Evolutionary conservation across 2,329 filamentous ascomycete species (phyloP), one percentile per base, ranked within the genome.

Genomic region (Exophiala spinifera): DNA sequence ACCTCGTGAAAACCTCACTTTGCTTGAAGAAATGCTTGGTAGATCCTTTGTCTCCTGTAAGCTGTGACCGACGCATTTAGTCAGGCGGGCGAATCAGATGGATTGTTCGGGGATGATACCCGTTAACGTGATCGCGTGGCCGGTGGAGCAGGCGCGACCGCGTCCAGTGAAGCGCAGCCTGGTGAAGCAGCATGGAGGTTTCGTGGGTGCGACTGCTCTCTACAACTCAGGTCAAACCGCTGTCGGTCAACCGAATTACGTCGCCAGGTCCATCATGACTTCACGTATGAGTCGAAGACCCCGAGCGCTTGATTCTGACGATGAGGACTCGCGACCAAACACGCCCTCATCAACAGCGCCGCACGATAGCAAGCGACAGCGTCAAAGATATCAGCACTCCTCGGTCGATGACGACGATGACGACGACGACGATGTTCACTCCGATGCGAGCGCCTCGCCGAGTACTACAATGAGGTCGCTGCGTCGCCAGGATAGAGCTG

Each of bases 281-380:
- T 33, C 53, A 19, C 43, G 44, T 23, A 17, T 47, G 14, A 25
- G 21, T 43, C 60, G 64, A 34, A 56, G 64, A 3, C 49, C 57
- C 10, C 53, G 63, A 20, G 28, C 52, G 5, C 37, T 46, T 23
- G 61, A 64, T 44, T 61, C 62, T 43, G 51, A 57, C 4, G 51
- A 56, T 5, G 64, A 66, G 15, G 58, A 57, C 7, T 56, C 58
- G 17, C 45, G 62, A 47, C 56, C 59, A n/a, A 53, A 54, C 28
- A 64, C 63, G 3, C 63, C 64, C 14, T 45, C 51, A 10, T 65
- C 64, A 11, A 59, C 58, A 15, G 56, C 63, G 10, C 56, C 56
- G 7, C 56, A 63, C 23, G 57, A 64, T 45, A 54, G 57, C 47
- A 65, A 65, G 42, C 55, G 64, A 36, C 48, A 49, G 19, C 44